Conservation (phyloP, 495 filamentous ascomycete species). For the Xylona heveae region DNA sequence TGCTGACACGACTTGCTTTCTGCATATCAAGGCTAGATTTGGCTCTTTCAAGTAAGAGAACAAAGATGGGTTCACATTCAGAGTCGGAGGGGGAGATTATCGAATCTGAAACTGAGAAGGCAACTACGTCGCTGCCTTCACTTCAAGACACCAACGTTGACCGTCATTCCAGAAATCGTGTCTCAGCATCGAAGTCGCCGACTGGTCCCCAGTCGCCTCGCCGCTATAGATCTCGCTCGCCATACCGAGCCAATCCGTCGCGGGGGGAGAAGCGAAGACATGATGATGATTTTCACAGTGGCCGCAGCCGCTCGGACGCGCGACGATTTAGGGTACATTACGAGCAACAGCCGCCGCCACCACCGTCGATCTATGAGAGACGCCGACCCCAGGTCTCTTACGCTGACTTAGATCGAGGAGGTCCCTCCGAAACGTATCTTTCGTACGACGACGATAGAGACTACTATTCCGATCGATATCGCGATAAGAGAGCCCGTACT, state of each 20-base stretch:
- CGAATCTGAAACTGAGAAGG: slow-evolving; percentile 53
- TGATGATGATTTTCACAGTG: slow-evolving; percentile 37
- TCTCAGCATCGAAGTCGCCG: slow-evolving; percentile 29
- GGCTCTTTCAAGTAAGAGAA: no score
- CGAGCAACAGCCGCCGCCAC: slow-evolving; percentile 26
- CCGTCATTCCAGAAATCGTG: slow-evolving; percentile 39
- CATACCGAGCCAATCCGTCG: slow-evolving; percentile 10
- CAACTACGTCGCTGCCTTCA: slow-evolving; percentile 51
- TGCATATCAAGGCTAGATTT: no score
- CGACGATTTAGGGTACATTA: slow-evolving; percentile 38
- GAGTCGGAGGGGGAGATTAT: slow-evolving; percentile 72
- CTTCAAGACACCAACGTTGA: slow-evolving; percentile 56
- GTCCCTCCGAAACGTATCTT: slow-evolving; percentile 21
- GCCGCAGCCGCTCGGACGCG: slow-evolving; percentile 26
- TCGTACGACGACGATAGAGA: slow-evolving; percentile 31
- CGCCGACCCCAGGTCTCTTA: slow-evolving; percentile 27
- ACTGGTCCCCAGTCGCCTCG: slow-evolving; percentile 20
- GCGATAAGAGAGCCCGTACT: slow-evolving; percentile 40
- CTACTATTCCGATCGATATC: slow-evolving; percentile 4
- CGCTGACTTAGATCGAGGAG: slow-evolving; percentile 44
- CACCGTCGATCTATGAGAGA: slow-evolving; percentile 19
- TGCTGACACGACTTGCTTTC: no score
- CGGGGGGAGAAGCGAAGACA: slow-evolving; percentile 48
- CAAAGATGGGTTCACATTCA: slow-evolving; percentile 20
- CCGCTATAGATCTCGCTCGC: slow-evolving; percentile 13